phyloP scores from a whole-genome alignment of 345 rosid species.

The Heritiera littoralis region DNA sequence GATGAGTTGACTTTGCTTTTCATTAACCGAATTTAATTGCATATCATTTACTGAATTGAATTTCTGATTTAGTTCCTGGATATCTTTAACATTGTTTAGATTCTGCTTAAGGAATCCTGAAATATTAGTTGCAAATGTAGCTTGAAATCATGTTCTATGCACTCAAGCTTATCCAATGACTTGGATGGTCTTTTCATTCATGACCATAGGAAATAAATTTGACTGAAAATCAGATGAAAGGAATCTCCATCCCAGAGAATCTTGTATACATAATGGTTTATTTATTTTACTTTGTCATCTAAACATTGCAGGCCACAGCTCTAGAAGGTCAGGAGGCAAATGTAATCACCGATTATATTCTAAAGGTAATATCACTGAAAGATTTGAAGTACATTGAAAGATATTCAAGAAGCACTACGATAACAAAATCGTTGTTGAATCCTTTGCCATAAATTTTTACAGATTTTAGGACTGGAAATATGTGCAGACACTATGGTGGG shows the following conservation, averaged over 20 bases:
- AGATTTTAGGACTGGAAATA: conserved; percentile 66
- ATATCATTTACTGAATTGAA: too few relatives aligned
- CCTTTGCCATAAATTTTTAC: conserved; percentile 22
- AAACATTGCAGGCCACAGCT: conserved; percentile 39
- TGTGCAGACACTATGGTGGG: conserved; percentile 74
- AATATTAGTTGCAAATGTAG: background rate
- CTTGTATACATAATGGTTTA: background rate
- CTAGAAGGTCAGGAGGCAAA: conserved; percentile 42
- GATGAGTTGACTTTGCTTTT: too few relatives aligned
- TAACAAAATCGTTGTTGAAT: background rate
- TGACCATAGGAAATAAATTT: background rate
- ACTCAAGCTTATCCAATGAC: background rate
- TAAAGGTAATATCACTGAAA: conserved; percentile 35
- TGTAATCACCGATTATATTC: conserved; percentile 48
- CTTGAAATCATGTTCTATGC: background rate
- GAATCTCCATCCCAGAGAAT: background rate
- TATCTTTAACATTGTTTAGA: too few relatives aligned
- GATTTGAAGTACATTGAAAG: background rate
- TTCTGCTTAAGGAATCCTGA: background rate
- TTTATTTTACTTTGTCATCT: background rate
- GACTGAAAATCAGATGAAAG: background rate
- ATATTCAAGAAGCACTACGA: background rate
- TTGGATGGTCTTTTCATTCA: background rate
- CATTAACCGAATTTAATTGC: too few relatives aligned
- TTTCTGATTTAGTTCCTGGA: too few relatives aligned